A percentile compares a stretch with the other conserved stretches of the same genome.
Conservation (phyloP, 305 asterid species). For the Fraxinus velutina region DNA sequence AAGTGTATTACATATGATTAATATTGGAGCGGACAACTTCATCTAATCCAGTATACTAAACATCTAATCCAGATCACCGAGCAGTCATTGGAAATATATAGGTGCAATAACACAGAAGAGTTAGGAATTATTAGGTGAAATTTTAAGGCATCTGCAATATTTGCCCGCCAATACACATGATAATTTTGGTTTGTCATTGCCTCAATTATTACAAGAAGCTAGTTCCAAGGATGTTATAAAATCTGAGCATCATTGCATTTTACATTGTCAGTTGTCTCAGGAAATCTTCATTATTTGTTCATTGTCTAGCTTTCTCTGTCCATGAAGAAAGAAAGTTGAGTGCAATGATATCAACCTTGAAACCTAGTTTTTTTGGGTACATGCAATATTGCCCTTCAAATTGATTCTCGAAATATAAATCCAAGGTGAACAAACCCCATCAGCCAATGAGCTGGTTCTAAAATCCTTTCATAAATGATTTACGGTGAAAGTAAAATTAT, state of each 20-base stretch:
- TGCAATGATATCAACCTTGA: not conserved
- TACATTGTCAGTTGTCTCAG: not conserved
- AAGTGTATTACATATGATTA: not conserved
- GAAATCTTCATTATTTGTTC: not conserved
- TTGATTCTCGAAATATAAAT: not conserved
- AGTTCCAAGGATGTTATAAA: not conserved
- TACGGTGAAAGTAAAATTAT: not conserved
- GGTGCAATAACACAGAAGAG: not conserved
- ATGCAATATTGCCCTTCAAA: not conserved
- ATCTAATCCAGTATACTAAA: not conserved
- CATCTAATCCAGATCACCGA: not conserved
- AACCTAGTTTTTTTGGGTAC: not conserved
- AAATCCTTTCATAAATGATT: not conserved
- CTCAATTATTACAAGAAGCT: slow-evolving; percentile 31
- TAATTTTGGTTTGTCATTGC: slow-evolving; percentile 33
- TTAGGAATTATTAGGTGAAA: not conserved
- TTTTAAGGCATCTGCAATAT: slow-evolving; percentile 21
- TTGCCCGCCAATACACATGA: slow-evolving; percentile 30
- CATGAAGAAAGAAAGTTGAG: not conserved
- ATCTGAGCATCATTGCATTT: slow-evolving; percentile 20
- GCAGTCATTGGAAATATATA: not conserved
- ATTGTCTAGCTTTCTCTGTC: slow-evolving; percentile 2
- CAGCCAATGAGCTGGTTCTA: not conserved
- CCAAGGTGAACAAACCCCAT: not conserved
- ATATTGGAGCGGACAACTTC: not conserved